A percentile compares a stretch with the other conserved stretches of the same genome.
These are phyloP conservation scores for Wallacemonas rigidus DNA, from an alignment of 208 protist genomes.

Conservation along the genomic window DNA sequence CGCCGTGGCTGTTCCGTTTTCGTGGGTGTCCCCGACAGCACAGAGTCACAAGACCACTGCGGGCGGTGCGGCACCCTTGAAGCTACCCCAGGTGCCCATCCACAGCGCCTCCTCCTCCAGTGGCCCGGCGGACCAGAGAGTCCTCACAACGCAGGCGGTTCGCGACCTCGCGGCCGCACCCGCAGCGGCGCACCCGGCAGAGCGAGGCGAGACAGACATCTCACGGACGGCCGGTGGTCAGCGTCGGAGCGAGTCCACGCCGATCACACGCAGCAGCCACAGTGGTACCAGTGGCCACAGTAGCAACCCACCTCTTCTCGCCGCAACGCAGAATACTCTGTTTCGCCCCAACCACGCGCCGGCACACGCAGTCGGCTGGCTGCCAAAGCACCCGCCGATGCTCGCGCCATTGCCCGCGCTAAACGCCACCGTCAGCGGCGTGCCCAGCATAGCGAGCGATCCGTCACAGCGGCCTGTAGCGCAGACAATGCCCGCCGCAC, in stretches of 20 bases:
- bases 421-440: not conserved
- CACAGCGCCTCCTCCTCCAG: slow-evolving; percentile 16
- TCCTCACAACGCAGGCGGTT: not conserved
- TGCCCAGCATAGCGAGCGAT: not conserved
- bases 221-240: too few relatives aligned
- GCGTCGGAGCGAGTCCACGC: not conserved
- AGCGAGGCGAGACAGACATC: too few relatives aligned
- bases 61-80: not conserved
- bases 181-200: too few relatives aligned
- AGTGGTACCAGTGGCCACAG: not conserved
- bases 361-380: not conserved
- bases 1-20: slow-evolving; percentile 9
- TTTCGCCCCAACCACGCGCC: not conserved
- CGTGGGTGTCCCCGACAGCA: slow-evolving; percentile 11
- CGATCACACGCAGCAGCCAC: not conserved
- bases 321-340: slow-evolving; percentile 14
- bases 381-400: not conserved
- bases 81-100: slow-evolving; percentile 15
- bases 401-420: not conserved
- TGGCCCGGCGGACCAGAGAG: not conserved
- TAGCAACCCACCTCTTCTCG: slow-evolving; percentile 2
- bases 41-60: not conserved
- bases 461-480: not conserved
- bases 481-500: slow-evolving; percentile 8
- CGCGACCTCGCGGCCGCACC: not conserved